Conservation (phyloP, 2,329 filamentous ascomycete genomes). For the Thelonectria olida region DNA sequence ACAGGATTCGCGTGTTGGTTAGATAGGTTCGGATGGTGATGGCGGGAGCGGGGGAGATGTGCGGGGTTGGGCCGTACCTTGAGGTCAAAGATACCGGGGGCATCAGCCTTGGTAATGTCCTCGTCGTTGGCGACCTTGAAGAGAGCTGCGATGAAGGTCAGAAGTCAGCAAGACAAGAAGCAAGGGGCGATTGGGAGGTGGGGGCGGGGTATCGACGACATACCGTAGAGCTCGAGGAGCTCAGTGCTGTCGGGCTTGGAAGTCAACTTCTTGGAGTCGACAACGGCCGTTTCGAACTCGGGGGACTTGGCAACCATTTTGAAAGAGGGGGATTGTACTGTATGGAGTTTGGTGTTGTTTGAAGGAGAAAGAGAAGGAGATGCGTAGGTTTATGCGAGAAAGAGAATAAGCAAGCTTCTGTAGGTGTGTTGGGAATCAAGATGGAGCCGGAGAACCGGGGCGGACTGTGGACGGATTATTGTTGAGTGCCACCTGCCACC, state of each 20-base stretch:
- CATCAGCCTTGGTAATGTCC: slow-evolving; percentile 63
- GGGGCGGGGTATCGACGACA: slow-evolving; percentile 32
- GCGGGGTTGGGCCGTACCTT: slow-evolving; percentile 57
- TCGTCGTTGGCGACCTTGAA: slow-evolving; percentile 68
- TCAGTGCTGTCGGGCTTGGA: slow-evolving; percentile 71
- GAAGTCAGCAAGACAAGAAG: neutral
- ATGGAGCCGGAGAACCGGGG: slow-evolving; percentile 16
- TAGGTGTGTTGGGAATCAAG: slow-evolving; percentile 14
- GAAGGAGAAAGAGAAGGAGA: neutral
- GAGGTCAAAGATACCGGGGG: slow-evolving; percentile 76
- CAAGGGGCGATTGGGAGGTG: neutral
- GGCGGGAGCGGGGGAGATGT: neutral
- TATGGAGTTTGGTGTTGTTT: slow-evolving; percentile 12
- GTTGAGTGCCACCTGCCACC: slow-evolving; percentile 16
- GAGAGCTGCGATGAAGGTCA: slow-evolving; percentile 52
- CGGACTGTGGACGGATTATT: slow-evolving; percentile 16
- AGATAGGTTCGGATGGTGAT: neutral
- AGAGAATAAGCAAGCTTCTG: slow-evolving; percentile 1
- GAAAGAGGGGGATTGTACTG: slow-evolving; percentile 16
- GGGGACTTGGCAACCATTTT: slow-evolving; percentile 55
- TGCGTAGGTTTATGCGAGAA: neutral
- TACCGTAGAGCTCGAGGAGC: slow-evolving; percentile 71
- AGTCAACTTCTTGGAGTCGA: slow-evolving; percentile 74
- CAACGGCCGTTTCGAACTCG: slow-evolving; percentile 65
- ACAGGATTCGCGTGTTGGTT: slow-evolving; percentile 26